Conservation (phyloP, 2,329 filamentous ascomycete species). For the Thielaviopsis euricoi region DNA sequence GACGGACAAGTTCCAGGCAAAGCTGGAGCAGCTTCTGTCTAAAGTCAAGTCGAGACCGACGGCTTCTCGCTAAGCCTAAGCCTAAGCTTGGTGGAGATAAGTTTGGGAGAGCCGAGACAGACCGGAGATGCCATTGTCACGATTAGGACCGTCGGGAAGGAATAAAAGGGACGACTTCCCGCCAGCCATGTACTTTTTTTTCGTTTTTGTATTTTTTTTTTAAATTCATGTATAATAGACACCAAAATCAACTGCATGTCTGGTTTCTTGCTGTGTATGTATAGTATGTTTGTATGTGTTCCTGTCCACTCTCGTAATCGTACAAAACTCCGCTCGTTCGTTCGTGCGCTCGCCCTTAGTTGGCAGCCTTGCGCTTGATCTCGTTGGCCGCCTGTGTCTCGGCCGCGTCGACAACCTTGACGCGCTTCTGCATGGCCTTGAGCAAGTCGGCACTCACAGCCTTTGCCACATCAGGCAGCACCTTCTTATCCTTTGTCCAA, state of each 20-base stretch:
- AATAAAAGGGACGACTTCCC: not conserved
- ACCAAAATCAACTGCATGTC: not conserved
- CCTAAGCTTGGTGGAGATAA: not conserved
- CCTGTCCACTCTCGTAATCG: not conserved
- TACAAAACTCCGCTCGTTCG: not conserved
- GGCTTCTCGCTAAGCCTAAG: not conserved
- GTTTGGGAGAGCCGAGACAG: not conserved
- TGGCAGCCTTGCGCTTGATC: constrained; percentile 16
- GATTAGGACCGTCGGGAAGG: not conserved
- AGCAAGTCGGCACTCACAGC: constrained; percentile 31
- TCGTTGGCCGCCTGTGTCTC: constrained; percentile 33
- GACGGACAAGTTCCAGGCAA: constrained; percentile 23
- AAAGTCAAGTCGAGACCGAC: constrained; percentile 3
- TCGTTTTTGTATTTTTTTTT: not conserved
- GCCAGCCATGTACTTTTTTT: constrained; percentile 10
- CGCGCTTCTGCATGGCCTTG: constrained; percentile 35
- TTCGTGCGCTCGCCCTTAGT: not conserved
- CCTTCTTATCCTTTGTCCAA: constrained; percentile 28
- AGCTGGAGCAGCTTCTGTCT: constrained; percentile 14
- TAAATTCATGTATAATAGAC: constrained; percentile 6
- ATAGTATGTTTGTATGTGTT: not conserved
- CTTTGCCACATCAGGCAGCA: constrained; percentile 32
- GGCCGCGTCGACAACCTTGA: constrained; percentile 30
- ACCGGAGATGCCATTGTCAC: not conserved
- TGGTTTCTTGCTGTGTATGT: not conserved